A percentile compares a stretch with the other conserved stretches of the same genome.
Conservation (phyloP, 129 eudicot genomes). For the carrot (Daucus carota) region DNA sequence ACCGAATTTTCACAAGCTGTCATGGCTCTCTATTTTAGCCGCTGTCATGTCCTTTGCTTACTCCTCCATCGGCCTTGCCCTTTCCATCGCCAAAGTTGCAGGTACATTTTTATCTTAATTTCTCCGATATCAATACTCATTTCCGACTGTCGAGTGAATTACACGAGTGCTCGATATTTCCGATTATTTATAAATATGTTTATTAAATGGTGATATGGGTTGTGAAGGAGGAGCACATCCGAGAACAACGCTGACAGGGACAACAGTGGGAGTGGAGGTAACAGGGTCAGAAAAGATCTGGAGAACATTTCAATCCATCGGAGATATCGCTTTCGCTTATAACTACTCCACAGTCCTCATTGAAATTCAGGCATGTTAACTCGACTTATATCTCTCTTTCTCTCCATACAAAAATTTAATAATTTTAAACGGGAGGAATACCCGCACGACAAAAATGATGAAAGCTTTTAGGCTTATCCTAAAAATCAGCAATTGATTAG, state of each 20-base stretch:
- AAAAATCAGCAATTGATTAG: constrained; percentile 9
- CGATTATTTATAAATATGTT: neutral
- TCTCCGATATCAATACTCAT: no score
- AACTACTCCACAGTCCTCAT: constrained; percentile 73
- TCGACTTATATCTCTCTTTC: neutral
- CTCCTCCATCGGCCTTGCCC: constrained; percentile 69
- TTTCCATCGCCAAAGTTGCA: constrained; percentile 58
- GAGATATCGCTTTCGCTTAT: constrained; percentile 86
- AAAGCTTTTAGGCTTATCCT: neutral
- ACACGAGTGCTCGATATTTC: no score
- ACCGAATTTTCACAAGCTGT: constrained; percentile 62
- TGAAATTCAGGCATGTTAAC: constrained; percentile 77
- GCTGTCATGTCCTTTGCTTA: constrained; percentile 91
- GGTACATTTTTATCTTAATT: constrained; percentile 4
- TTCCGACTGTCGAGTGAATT: no score
- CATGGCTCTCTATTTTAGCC: constrained; percentile 83
- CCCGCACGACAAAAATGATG: neutral
- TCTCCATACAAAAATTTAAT: no score
- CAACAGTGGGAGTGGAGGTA: constrained; percentile 48
- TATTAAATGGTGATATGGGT: neutral
- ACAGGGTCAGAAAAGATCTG: constrained; percentile 59
- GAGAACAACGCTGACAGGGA: constrained; percentile 53
- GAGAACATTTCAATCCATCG: constrained; percentile 78
- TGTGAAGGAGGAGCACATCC: constrained; percentile 26
- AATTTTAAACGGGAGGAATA: no score